These are phyloP conservation scores for Sporothrix phasma DNA, from an alignment of 2,329 filamentous ascomycete genomes.

Conservation along the genomic window DNA sequence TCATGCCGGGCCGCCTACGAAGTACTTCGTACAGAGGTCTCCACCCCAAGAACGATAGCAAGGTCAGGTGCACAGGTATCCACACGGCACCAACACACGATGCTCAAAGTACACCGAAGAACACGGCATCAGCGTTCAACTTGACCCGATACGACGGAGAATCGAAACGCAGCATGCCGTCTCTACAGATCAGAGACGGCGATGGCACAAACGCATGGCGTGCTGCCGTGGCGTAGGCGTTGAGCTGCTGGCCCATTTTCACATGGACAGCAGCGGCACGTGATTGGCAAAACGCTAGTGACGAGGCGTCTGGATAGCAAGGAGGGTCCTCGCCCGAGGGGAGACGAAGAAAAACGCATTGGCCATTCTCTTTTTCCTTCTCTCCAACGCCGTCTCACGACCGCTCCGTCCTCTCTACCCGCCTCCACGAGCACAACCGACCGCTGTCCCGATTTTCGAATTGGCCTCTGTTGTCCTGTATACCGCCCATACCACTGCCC, in stretches of 20 bases:
- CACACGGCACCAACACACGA: background rate
- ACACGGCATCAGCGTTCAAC: background rate
- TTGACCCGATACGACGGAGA: background rate
- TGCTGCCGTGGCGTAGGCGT: background rate
- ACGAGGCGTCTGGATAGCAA: background rate
- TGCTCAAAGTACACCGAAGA: no score
- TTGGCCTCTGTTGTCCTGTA: background rate
- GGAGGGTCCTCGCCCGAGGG: background rate
- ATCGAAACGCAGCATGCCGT: background rate
- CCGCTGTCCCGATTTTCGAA: background rate
- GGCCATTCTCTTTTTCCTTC: background rate
- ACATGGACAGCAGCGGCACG: background rate
- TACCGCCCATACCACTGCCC: background rate
- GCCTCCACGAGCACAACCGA: background rate
- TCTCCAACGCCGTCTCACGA: background rate
- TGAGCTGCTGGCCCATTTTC: background rate
- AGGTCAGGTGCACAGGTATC: background rate
- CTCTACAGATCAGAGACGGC: no score
- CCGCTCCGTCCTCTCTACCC: background rate
- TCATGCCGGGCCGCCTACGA: slow-evolving; percentile 1
- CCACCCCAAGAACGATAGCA: background rate
- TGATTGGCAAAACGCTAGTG: background rate
- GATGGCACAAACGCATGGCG: background rate
- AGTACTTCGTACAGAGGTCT: background rate
- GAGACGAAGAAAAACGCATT: background rate